phyloP scores from a whole-genome alignment of 352 stramenopile genomes.

The Phytophthora sansomeana region DNA sequence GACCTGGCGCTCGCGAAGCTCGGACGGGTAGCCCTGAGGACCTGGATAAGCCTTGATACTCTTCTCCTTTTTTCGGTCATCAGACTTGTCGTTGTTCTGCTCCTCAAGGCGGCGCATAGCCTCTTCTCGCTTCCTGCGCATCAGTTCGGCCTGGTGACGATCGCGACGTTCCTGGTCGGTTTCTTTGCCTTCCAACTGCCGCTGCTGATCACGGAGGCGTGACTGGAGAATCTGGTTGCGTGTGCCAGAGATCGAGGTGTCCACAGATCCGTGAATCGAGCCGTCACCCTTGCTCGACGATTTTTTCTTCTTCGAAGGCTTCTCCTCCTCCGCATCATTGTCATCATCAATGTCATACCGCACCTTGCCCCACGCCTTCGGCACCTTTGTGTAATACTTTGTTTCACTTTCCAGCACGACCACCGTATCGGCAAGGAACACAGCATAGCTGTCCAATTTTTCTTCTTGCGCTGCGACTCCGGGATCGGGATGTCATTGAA shows the following conservation, averaged over 20 bases:
- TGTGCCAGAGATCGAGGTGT: constrained; percentile 75
- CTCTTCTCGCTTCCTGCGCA: constrained; percentile 88
- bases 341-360: constrained; percentile 97
- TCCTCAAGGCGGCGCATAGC: constrained; percentile 88
- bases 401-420: constrained; percentile 95
- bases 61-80: constrained; percentile 84
- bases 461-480: constrained; percentile 88
- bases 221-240: constrained; percentile 89
- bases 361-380: constrained; percentile 87
- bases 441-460: constrained; percentile 91
- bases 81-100: constrained; percentile 84
- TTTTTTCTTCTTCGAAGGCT: constrained; percentile 68
- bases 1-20: constrained; percentile 97
- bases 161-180: constrained; percentile 90
- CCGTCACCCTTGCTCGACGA: constrained; percentile 58
- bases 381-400: constrained; percentile 93
- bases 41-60: constrained; percentile 93
- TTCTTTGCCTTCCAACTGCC: constrained; percentile 88
- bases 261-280: constrained; percentile 52
- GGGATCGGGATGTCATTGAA: constrained; percentile 95
- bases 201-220: constrained; percentile 87
- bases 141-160: constrained; percentile 89
- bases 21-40: constrained; percentile 94
- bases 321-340: constrained; percentile 77
- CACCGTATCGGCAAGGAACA: constrained; percentile 97